Conservation (phyloP, 2,329 filamentous ascomycete genomes). For the Trichoderma gracile region DNA sequence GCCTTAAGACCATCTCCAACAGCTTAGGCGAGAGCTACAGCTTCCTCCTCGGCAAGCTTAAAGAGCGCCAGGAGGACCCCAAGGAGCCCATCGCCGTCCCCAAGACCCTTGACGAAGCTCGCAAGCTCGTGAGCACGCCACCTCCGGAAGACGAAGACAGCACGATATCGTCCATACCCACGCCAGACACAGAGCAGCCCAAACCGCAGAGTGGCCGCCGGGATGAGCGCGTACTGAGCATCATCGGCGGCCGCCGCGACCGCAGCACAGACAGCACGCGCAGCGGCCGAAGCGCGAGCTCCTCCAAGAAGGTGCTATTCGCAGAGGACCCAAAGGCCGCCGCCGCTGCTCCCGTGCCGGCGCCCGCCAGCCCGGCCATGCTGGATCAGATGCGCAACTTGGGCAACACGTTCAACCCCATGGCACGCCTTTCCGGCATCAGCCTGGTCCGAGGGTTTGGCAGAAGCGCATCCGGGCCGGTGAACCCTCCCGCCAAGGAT, state of each 20-base stretch:
- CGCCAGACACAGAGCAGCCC: slow-evolving; percentile 40
- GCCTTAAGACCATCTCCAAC: slow-evolving; percentile 86
- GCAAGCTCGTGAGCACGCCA: slow-evolving; percentile 79
- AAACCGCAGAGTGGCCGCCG: slow-evolving; percentile 37
- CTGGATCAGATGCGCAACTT: slow-evolving; percentile 82
- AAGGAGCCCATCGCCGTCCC: slow-evolving; percentile 63
- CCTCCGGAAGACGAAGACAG: slow-evolving; percentile 65
- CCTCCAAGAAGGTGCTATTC: slow-evolving; percentile 59
- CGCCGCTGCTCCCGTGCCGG: slow-evolving; percentile 24
- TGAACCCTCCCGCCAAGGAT: slow-evolving; percentile 37
- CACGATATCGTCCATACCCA: slow-evolving; percentile 52
- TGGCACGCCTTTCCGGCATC: slow-evolving; percentile 74
- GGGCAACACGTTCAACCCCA: slow-evolving; percentile 78
- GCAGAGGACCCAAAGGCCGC: slow-evolving; percentile 41
- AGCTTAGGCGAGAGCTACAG: slow-evolving; percentile 92
- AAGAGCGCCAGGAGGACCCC: slow-evolving; percentile 61
- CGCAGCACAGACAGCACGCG: slow-evolving; percentile 73
- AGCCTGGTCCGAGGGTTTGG: slow-evolving; percentile 75
- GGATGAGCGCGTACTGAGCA: slow-evolving; percentile 68
- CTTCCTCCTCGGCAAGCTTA: slow-evolving; percentile 85
- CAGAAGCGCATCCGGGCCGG: slow-evolving; percentile 47
- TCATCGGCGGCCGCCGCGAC: slow-evolving; percentile 75
- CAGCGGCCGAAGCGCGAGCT: slow-evolving; percentile 62
- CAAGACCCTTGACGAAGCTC: slow-evolving; percentile 88
- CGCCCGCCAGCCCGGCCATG: slow-evolving; percentile 53